Evolutionary conservation across 306 rosid species (phyloP), one percentile per base, ranked within the genome.

Genomic region (Begonia fuchsioides): DNA sequence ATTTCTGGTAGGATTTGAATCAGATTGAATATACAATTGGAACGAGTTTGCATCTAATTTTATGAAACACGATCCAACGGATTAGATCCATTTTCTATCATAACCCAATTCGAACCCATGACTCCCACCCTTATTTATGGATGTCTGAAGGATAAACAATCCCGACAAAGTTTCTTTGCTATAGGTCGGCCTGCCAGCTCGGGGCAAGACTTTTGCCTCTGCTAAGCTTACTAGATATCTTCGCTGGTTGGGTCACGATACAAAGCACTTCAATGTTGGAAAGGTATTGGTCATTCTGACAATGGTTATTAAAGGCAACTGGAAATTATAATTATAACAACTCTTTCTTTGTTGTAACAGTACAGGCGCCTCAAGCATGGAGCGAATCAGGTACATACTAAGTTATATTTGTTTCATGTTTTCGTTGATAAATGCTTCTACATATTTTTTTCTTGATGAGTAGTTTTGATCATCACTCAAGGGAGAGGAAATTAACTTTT

Each of bases 361-460:
- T 90, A 90, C 67, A 94, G 98, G 15, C 94, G 98, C 71, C 90
- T 85, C 59, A 90, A 90, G 74, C 98, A 85, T 71, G 95, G 98
- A 55, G 51, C 71, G 52, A 90, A 76, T 79, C 95, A 79, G 98
- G 98, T 90, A 60, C 44, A 59, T 51, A n/a, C n/a, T 49, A 43
- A 63, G 54, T 15, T 10, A 3, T 10, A 41, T 41, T 40, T 40
- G n/a, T 10, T 40, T 40, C 11, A 40, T 10, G 2, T 40, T 41
- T n/a, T 41, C 9, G 35, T 26, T 8, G 8, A 8, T 5, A 13
- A 17, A 39, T 43, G 16, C 17, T 43, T 59, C 6, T 16, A n/a
- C 13, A 43, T 32, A 50, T 3, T 14, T 44, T 43, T 59, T 20
- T 47, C 32, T 43, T 43, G 13, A 11, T 11, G 46, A 43, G 46